Evolutionary conservation across 352 stramenopile genomes (phyloP).

Genomic region (Globisporangium apiculatum): DNA sequence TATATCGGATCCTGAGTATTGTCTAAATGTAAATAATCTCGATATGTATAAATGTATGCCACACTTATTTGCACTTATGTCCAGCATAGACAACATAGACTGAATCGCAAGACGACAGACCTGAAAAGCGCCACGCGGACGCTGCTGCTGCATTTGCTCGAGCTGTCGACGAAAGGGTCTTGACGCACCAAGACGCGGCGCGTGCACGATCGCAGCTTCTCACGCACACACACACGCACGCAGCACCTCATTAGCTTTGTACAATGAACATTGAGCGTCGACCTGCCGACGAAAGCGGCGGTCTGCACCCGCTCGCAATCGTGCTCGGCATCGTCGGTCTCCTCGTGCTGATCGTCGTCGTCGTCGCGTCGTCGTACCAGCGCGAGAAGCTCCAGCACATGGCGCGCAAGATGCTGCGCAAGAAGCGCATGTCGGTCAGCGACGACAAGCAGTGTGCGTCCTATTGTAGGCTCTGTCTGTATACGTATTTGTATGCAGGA

Average conservation of each 20-base stretch:
- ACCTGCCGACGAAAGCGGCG: slow-evolving; percentile 4
- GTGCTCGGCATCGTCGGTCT: slow-evolving; percentile 48
- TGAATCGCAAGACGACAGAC: no score
- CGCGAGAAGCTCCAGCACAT: slow-evolving; percentile 75
- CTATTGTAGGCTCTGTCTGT: background rate
- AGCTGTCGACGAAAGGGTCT: no score
- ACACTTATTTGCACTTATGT: no score
- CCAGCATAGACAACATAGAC: no score
- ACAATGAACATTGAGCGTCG: slow-evolving; percentile 14
- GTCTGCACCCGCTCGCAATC: slow-evolving; percentile 67
- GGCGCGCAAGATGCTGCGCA: slow-evolving; percentile 66
- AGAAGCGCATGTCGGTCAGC: slow-evolving; percentile 44
- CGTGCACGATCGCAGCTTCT: background rate
- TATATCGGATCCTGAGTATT: no score
- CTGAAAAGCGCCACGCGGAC: no score
- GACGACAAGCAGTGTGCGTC: slow-evolving; percentile 36
- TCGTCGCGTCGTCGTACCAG: slow-evolving; percentile 70
- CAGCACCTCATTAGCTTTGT: background rate
- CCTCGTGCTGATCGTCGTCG: slow-evolving; percentile 53
- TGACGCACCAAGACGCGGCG: no score
- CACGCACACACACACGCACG: background rate
- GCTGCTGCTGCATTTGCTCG: no score
- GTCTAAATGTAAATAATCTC: no score
- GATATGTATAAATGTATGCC: no score
- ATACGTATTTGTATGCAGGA: background rate